Conservation (phyloP, 176 grass and related monocot genomes). For the Juncus effusus region DNA sequence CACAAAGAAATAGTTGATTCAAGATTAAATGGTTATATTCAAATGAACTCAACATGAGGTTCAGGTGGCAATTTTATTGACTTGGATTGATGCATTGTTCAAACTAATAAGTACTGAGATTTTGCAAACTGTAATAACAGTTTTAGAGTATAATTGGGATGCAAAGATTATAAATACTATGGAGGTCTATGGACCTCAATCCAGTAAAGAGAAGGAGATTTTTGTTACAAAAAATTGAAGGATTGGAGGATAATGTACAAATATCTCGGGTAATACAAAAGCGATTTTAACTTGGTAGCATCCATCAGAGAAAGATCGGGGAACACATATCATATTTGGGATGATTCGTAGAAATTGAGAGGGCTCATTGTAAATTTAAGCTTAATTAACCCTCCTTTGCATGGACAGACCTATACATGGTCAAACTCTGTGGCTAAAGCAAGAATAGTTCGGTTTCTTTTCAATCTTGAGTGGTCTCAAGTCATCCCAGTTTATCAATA, state of each 20-base stretch:
- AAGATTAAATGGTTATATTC: no score
- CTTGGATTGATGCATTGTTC: background rate
- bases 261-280: background rate
- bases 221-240: background rate
- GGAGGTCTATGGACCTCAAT: background rate
- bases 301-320: background rate
- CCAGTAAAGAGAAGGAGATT: background rate
- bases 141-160: background rate
- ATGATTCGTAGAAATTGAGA: no score
- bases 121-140: background rate
- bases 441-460: background rate
- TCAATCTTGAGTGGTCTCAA: background rate
- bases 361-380: background rate
- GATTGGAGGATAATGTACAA: background rate
- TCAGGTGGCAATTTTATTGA: background rate
- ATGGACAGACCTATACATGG: no score
- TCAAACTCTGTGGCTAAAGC: no score
- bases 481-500: background rate
- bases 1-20: no score
- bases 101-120: background rate
- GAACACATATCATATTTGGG: background rate
- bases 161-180: background rate
- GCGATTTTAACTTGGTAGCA: no score
- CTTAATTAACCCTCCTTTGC: background rate
- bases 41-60: background rate